Evolutionary conservation across 768 basidiomycete species (phyloP).

Genomic region (Vararia minispora): DNA sequence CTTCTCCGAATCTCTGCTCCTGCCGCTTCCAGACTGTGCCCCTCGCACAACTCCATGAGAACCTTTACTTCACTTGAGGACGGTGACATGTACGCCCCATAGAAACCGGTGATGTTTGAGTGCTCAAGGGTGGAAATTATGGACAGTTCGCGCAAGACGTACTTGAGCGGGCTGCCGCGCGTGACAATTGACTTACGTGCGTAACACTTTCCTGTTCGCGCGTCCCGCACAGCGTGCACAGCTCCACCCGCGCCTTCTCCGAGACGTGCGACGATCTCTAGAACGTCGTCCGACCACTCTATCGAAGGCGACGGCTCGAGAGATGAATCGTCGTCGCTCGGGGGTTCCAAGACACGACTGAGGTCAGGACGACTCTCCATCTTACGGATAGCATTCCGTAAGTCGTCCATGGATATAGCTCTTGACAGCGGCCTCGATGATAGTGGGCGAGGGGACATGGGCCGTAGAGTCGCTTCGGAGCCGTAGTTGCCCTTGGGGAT

Average conservation of each 20-base stretch:
- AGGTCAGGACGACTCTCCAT: not conserved
- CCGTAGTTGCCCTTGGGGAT: not conserved
- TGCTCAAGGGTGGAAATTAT: slow-evolving; percentile 82
- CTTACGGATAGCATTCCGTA: not conserved
- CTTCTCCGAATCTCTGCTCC: slow-evolving; percentile 74
- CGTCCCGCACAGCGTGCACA: slow-evolving; percentile 87
- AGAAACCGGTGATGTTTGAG: slow-evolving; percentile 82
- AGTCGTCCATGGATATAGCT: slow-evolving; percentile 1
- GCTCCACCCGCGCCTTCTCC: slow-evolving; percentile 97
- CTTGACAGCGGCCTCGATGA: not conserved
- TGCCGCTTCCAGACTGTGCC: slow-evolving; percentile 82
- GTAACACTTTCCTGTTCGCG: slow-evolving; percentile 67
- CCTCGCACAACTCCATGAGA: slow-evolving; percentile 85
- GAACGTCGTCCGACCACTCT: slow-evolving; percentile 54
- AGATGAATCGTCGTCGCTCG: no score
- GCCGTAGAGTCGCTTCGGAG: not conserved
- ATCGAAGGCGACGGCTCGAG: slow-evolving; percentile 24
- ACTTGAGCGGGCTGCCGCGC: slow-evolving; percentile 81
- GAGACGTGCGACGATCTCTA: slow-evolving; percentile 68
- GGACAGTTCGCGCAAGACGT: slow-evolving; percentile 84
- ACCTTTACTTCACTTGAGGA: slow-evolving; percentile 90
- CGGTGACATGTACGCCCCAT: slow-evolving; percentile 84
- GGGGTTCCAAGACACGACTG: no score
- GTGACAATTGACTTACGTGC: slow-evolving; percentile 94
- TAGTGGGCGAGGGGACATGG: not conserved